These are phyloP conservation scores for Arthrobotrys conoides DNA, from an alignment of 2,329 filamentous ascomycete genomes.

Conservation along the genomic window DNA sequence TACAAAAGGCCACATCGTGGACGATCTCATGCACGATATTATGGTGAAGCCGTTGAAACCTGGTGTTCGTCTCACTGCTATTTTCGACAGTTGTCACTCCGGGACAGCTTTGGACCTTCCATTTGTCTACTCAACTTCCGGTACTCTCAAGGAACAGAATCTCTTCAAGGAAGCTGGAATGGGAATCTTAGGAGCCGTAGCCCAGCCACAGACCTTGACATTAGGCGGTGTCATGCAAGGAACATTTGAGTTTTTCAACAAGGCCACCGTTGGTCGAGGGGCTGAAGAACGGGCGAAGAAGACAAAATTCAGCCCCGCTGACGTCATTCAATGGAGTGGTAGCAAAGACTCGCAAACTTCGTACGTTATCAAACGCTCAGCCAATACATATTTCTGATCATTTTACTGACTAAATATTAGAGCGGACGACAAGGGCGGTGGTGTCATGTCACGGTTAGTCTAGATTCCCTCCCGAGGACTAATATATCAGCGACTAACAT, in stretches of 20 bases:
- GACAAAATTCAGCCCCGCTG: conserved; percentile 57
- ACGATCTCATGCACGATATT: conserved; percentile 85
- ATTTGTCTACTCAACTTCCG: conserved; percentile 79
- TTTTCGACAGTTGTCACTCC: conserved; percentile 78
- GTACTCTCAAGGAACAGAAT: conserved; percentile 78
- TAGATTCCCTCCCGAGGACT: neutral
- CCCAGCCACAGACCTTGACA: conserved; percentile 40
- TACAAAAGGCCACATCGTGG: conserved; percentile 83
- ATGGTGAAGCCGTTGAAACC: conserved; percentile 74
- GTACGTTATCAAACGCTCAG: conserved; percentile 19
- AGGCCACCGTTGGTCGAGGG: conserved; percentile 50
- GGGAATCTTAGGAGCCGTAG: conserved; percentile 71
- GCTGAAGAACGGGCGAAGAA: conserved; percentile 59
- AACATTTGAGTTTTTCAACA: conserved; percentile 57
- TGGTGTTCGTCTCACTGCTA: conserved; percentile 75
- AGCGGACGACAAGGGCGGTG: conserved; percentile 56
- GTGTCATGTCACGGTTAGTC: conserved; percentile 59
- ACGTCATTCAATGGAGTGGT: conserved; percentile 60
- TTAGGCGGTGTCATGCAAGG: conserved; percentile 59
- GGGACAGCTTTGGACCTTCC: conserved; percentile 77
- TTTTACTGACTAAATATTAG: conserved; percentile 30
- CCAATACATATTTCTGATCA: neutral
- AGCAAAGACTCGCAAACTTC: conserved; percentile 61
- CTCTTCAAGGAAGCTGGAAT: conserved; percentile 78
- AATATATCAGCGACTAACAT: conserved; percentile 12